phyloP scores from a whole-genome alignment of 202 grass and related monocot genomes.

The Schoenoplectus triqueter region DNA sequence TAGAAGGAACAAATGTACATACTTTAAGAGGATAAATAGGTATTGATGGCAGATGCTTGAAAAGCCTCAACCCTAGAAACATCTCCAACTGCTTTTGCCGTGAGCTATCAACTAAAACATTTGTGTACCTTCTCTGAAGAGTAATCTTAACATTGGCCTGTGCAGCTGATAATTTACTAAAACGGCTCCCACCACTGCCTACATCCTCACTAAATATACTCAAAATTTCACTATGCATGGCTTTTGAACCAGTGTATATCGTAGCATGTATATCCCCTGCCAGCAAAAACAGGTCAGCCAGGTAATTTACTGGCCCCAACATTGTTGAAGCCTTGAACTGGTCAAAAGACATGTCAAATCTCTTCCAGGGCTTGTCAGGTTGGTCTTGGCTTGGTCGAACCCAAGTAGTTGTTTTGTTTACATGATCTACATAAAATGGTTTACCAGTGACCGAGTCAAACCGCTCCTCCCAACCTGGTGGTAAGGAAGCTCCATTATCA shows the following conservation, averaged over 20 bases:
- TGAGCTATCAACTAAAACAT: constrained; percentile 82
- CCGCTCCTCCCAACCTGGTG: constrained; percentile 91
- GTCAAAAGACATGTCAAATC: constrained; percentile 97
- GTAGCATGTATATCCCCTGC: constrained; percentile 99
- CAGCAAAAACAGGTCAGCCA: constrained; percentile 92
- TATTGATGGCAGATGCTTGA: constrained; percentile 90
- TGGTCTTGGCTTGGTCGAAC: constrained; percentile 80
- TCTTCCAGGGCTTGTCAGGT: constrained; percentile 83
- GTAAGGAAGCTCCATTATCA: constrained; percentile 60
- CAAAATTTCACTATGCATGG: constrained; percentile 99
- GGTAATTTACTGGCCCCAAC: constrained; percentile 81
- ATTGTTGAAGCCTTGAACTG: constrained; percentile 90
- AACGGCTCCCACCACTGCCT: constrained; percentile 66
- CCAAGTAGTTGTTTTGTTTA: constrained; percentile 85
- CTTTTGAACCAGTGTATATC: constrained; percentile 99
- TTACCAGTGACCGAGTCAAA: constrained; percentile 93
- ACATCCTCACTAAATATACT: constrained; percentile 97
- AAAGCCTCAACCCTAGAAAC: constrained; percentile 97
- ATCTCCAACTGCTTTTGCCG: constrained; percentile 98
- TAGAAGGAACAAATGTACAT: constrained; percentile 46
- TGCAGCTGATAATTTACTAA: constrained; percentile 91
- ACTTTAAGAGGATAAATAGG: constrained; percentile 88
- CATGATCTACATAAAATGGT: constrained; percentile 94
- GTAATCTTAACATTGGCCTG: constrained; percentile 93
- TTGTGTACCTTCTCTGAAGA: constrained; percentile 84